Conservation (phyloP, 192 early-diverging fungal species). For the Gaertneriomyces sp. region DNA sequence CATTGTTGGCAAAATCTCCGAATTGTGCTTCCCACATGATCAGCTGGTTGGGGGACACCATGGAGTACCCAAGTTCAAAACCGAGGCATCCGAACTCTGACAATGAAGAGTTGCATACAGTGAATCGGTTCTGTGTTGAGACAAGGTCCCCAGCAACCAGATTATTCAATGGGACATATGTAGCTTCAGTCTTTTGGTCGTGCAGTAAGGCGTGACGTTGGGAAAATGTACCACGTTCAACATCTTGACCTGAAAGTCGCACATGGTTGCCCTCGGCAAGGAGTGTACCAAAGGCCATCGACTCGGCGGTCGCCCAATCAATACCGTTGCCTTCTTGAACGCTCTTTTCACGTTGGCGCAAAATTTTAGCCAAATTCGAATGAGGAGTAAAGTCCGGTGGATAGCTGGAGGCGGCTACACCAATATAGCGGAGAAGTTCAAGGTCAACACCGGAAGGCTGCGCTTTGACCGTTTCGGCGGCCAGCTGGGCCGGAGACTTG, state of each 20-base stretch:
- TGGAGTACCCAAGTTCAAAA: constrained; percentile 95
- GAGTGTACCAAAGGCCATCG: constrained; percentile 87
- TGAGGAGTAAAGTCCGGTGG: constrained; percentile 85
- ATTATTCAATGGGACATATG: constrained; percentile 82
- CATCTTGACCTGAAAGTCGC: constrained; percentile 91
- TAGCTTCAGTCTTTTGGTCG: constrained; percentile 84
- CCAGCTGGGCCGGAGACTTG: constrained; percentile 76
- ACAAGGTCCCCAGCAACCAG: constrained; percentile 66
- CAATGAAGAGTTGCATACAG: constrained; percentile 91
- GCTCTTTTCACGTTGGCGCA: constrained; percentile 78
- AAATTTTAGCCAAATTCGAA: constrained; percentile 78
- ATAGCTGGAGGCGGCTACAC: constrained; percentile 72
- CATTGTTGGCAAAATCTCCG: constrained; percentile 96
- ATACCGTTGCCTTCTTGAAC: constrained; percentile 75
- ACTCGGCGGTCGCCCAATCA: constrained; percentile 95
- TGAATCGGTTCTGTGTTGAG: constrained; percentile 73
- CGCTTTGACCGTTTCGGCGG: constrained; percentile 65
- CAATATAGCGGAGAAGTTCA: constrained; percentile 78
- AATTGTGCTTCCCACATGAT: constrained; percentile 99
- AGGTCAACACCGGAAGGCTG: constrained; percentile 65
- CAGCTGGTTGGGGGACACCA: constrained; percentile 90
- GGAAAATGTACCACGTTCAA: constrained; percentile 98
- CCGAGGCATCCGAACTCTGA: constrained; percentile 95
- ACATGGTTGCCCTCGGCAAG: constrained; percentile 89
- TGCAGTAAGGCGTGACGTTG: constrained; percentile 96